Conservation (phyloP, 2,329 filamentous ascomycete genomes). For the Juglanconis juglandina region DNA sequence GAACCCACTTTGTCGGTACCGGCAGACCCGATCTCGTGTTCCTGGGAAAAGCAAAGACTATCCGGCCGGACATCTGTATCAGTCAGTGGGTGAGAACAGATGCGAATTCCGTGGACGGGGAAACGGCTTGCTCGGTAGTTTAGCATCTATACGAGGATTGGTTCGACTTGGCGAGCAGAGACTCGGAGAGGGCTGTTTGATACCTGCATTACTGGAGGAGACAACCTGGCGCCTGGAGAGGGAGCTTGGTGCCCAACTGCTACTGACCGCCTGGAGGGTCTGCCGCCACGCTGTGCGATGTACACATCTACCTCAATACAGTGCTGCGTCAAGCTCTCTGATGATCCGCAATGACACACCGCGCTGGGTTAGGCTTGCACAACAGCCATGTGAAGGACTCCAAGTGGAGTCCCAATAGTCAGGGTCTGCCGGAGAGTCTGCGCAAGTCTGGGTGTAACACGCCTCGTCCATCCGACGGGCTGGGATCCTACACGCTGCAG, state of each 20-base stretch:
- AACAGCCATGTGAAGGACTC: not conserved
- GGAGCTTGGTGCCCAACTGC: no score
- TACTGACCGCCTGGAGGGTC: not conserved
- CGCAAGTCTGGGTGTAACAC: not conserved
- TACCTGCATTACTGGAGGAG: no score
- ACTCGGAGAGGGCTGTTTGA: no score
- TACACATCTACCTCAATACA: not conserved
- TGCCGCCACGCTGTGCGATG: not conserved
- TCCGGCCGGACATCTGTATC: no score
- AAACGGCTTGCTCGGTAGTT: no score
- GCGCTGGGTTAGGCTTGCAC: not conserved
- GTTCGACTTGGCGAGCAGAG: no score
- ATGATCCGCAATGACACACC: not conserved
- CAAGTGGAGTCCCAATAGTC: constrained; percentile 1
- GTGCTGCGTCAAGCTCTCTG: no score
- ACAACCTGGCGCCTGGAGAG: no score
- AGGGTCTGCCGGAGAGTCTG: not conserved
- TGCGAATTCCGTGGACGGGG: no score
- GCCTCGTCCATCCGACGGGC: no score
- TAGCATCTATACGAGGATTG: no score
- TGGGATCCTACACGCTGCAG: not conserved
- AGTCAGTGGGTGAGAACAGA: not conserved
- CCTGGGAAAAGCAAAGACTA: not conserved
- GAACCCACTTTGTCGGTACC: not conserved
- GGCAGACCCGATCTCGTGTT: not conserved